Evolutionary conservation across 768 basidiomycete species (phyloP).

Genomic region (Mycena metata): DNA sequence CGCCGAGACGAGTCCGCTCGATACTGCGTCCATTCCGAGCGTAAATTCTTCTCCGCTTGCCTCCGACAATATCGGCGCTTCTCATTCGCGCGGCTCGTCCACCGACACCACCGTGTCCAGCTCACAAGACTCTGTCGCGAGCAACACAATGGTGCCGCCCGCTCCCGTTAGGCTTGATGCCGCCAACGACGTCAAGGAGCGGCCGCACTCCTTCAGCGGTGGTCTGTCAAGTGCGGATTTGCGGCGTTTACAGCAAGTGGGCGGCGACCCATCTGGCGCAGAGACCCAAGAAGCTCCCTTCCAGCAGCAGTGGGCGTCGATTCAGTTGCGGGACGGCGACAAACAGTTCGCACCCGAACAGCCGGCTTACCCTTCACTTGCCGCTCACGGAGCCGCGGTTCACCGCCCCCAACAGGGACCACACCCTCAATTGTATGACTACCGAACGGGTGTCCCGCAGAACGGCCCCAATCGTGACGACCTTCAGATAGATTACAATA

Average conservation of each 20-base stretch:
- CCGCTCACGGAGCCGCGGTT: slow-evolving; percentile 58
- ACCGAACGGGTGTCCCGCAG: slow-evolving; percentile 57
- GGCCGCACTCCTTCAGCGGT: slow-evolving; percentile 87
- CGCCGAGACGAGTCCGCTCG: slow-evolving; percentile 78
- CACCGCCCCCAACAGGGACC: slow-evolving; percentile 57
- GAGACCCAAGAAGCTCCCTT: slow-evolving; percentile 45
- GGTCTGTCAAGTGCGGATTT: slow-evolving; percentile 81
- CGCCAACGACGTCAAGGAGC: slow-evolving; percentile 74
- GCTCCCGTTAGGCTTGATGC: slow-evolving; percentile 67
- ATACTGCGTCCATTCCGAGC: slow-evolving; percentile 79
- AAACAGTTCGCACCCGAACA: slow-evolving; percentile 58
- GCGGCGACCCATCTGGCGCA: slow-evolving; percentile 56
- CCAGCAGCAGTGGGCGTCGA: slow-evolving; percentile 65
- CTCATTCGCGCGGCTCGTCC: slow-evolving; percentile 88
- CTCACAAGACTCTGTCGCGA: slow-evolving; percentile 69
- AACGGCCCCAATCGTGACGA: slow-evolving; percentile 58
- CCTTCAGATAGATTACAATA: slow-evolving; percentile 67
- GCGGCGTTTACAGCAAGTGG: slow-evolving; percentile 80
- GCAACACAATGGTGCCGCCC: slow-evolving; percentile 69
- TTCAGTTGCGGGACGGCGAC: slow-evolving; percentile 61
- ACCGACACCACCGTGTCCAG: slow-evolving; percentile 77
- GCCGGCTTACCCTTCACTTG: slow-evolving; percentile 78
- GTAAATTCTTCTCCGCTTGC: slow-evolving; percentile 79
- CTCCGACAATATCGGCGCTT: slow-evolving; percentile 73
- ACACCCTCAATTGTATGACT: slow-evolving; percentile 59